phyloP scores from a whole-genome alignment of 305 asterid species.

The Fraxinus sp. region DNA sequence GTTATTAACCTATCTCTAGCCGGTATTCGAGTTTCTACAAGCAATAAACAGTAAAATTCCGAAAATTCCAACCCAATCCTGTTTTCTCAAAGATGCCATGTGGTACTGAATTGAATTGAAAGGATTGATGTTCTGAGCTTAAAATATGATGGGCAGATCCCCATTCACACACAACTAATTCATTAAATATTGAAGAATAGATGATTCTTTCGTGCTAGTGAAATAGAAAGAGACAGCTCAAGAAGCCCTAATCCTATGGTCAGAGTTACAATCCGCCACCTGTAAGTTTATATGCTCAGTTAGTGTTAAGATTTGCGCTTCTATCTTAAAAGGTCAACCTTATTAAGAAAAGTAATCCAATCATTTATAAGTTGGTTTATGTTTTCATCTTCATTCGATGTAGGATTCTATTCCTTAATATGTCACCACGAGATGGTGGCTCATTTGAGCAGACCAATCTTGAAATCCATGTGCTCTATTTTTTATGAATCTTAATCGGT shows the following conservation, averaged over 20 bases:
- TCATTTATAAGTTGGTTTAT: neutral
- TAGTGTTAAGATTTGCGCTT: too few species aligned
- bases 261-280: neutral
- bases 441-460: too few species aligned
- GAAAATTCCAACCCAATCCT: neutral
- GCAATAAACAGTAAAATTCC: neutral
- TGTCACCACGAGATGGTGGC: too few species aligned
- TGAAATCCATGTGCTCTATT: too few species aligned
- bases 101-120: constrained; percentile 1
- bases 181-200: constrained; percentile 25
- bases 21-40: too few species aligned
- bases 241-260: neutral
- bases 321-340: too few species aligned
- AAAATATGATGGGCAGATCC: constrained; percentile 23
- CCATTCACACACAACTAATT: constrained; percentile 31
- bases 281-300: neutral
- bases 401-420: too few species aligned
- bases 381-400: too few species aligned
- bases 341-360: too few species aligned
- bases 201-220: constrained; percentile 8
- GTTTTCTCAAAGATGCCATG: neutral
- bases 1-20: too few species aligned
- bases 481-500: too few species aligned
- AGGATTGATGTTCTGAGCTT: constrained; percentile 18
- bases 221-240: constrained; percentile 14